Evolutionary conservation across 495 filamentous ascomycete genomes (phyloP), one percentile per base, ranked within the genome.

Genomic region (Aspergillus taichungensis): DNA sequence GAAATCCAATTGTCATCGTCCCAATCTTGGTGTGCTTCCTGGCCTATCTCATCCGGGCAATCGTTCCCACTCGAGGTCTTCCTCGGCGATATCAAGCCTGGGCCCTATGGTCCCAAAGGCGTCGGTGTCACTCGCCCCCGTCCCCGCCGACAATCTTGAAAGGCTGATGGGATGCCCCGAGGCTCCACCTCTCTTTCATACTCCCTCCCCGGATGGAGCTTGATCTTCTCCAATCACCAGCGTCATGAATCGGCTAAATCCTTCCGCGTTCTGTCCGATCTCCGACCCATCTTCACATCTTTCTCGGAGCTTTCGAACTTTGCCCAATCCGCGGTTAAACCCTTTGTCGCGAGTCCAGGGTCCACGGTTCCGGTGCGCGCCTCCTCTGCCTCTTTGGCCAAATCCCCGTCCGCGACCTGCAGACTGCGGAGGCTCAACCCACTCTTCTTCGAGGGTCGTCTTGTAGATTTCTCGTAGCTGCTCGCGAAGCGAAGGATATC

Each of bases 401-500:
- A 63, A 43, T 31, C 42, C 35, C 29, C 61, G 56, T 6, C 55
- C 47, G 40, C 57, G 54, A 18, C 47, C 51, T 8, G 42, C 31
- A 49, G 51, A 5, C 40, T 43, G 13, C 30, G 58, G 47, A 39
- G 57, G 35, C 47, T 69, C 66, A 5, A 64, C 56, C 68, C 68
- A 71, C 53, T 66, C 59, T 27, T 69, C 63, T 48, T 69, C 63
- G 29, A 74, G 62, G 7, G 77, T 82, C 7, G 67, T 62, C 28
- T 60, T 59, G 42, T 76, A 68, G 50, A 83, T 79, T 2, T 73
- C 62, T 31, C 60, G 56, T 11, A 85, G 65, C 42, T 73, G 67
- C 10, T 50, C 30, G 8, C 66, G 62, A 10, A 84, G 72, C 40
- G 60, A 47, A 6, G 81, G 78, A 53, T 78, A 76, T 13, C 58